Evolutionary conservation across 805 yeast genomes (phyloP), one percentile per base, ranked within the genome.

Genomic region (Zygosaccharomyces siamensis): DNA sequence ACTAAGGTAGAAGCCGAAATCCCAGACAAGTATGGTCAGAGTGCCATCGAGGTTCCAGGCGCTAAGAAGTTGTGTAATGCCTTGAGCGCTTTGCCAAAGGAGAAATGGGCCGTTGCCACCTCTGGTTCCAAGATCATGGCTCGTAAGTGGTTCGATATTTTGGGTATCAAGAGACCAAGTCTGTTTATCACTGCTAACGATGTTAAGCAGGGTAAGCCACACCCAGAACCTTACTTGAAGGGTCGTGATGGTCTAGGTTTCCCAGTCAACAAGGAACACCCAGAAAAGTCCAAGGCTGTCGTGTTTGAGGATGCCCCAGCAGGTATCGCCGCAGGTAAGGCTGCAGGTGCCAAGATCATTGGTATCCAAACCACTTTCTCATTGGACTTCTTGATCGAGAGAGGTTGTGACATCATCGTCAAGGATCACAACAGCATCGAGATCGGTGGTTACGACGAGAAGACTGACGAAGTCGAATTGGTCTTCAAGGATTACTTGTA

Each of bases 291-390:
- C 47, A 73, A 70, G 58, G 72, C 72, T 27, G 82, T 86, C 38
- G 89, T 84, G 44, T 87, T 87, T 62, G 96, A 87, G 72, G 96
- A 87, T 65, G 95, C 95, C 40, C 92, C 89, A 50, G 90, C 93
- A 43, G 95, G 96, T 64, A 80, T 86, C 54, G 70, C 78, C 59
- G 92, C 95, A 35, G 95, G 95, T 63, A 80, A 81, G 64, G 86
- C 77, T 48, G 90, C 93, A 23, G 95, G 90, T 51, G 89, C 93
- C 66, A 75, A 78, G 63, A 84, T 86, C 52, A 80, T 87, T 58
- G 96, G 95, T 63, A 83, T 87, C 68, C 85, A 90, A 57, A 83
- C 92, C 52, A 81, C 93, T 47, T 86, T 84, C 68, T 81, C 77
- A 55, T 77, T 86, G 35, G 83, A 80, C 52, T 76, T 76, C 63